A percentile compares a stretch with the other conserved stretches of the same genome.
phyloP scores from a whole-genome alignment of 495 filamentous ascomycete genomes.

The Arthonia radiata region DNA sequence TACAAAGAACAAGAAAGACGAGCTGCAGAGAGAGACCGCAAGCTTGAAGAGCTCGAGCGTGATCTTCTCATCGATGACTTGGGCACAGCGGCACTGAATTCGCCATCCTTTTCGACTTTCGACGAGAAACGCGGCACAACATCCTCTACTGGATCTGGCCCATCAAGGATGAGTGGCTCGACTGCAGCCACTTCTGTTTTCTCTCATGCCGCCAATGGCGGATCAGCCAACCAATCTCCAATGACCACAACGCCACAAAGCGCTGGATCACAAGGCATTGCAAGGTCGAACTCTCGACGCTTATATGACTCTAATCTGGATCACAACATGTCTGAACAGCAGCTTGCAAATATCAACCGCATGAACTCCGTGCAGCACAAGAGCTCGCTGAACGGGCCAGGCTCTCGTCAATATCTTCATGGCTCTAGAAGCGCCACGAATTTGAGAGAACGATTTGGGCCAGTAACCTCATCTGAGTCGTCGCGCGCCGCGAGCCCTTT shows the following conservation, averaged over 20 bases:
- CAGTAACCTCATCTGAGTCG: constrained; percentile 12
- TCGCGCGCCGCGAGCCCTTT: constrained; percentile 28
- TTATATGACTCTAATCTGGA: constrained; percentile 71
- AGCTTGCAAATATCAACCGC: constrained; percentile 46
- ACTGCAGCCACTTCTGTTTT: constrained; percentile 81
- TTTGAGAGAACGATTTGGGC: constrained; percentile 27
- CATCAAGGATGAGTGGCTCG: constrained; percentile 43
- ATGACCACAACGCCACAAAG: constrained; percentile 13
- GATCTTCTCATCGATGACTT: constrained; percentile 20
- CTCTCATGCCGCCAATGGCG: constrained; percentile 35
- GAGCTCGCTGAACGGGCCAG: constrained; percentile 23
- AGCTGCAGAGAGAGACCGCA: no score
- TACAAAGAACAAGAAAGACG: constrained; percentile 34
- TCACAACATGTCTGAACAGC: constrained; percentile 59
- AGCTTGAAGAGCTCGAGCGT: constrained; percentile 6
- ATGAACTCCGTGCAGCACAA: constrained; percentile 47
- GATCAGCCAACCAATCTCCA: constrained; percentile 11
- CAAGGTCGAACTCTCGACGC: constrained; percentile 39
- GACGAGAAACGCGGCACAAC: constrained; percentile 59
- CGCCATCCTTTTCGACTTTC: constrained; percentile 32
- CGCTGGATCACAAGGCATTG: constrained; percentile 20
- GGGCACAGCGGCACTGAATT: constrained; percentile 16
- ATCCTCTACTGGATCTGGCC: constrained; percentile 64
- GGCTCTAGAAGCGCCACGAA: constrained; percentile 30
- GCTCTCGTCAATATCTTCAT: constrained; percentile 5